phyloP scores from a whole-genome alignment of 345 rosid species.

The Gossypium turneri region DNA sequence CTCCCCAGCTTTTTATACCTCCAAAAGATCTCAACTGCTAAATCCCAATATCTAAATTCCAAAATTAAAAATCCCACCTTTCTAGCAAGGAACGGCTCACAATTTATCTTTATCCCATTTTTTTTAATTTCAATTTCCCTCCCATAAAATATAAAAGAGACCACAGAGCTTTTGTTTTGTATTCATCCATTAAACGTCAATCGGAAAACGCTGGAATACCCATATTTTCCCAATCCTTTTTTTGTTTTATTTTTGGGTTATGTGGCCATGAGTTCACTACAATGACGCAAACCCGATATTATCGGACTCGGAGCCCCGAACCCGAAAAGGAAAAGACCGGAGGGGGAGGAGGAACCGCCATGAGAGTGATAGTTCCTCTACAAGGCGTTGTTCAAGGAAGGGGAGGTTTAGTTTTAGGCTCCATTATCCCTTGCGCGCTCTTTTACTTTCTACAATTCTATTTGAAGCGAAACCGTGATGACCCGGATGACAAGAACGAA shows the following conservation, averaged over 20 bases:
- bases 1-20: constrained; percentile 9
- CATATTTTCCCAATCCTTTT: neutral
- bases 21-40: constrained; percentile 41
- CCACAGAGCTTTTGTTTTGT: neutral
- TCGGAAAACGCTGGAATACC: constrained; percentile 29
- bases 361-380: constrained; percentile 91
- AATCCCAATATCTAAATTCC: constrained; percentile 7
- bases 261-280: constrained; percentile 26
- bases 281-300: constrained; percentile 59
- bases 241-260: constrained; percentile 3
- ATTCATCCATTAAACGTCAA: neutral
- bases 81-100: constrained; percentile 33
- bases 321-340: constrained; percentile 31
- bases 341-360: constrained; percentile 61
- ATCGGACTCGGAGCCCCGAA: constrained; percentile 37
- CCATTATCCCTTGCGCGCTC: constrained; percentile 88
- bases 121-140: neutral
- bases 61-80: constrained; percentile 5
- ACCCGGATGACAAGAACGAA: constrained; percentile 34
- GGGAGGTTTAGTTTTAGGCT: constrained; percentile 83
- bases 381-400: constrained; percentile 94
- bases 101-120: constrained; percentile 2
- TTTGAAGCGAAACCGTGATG: constrained; percentile 54
- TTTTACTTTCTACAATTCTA: constrained; percentile 90
- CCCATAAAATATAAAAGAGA: neutral